These are phyloP conservation scores for Aspergillus avenaceus DNA, from an alignment of 495 filamentous ascomycete species.

Conservation along the genomic window DNA sequence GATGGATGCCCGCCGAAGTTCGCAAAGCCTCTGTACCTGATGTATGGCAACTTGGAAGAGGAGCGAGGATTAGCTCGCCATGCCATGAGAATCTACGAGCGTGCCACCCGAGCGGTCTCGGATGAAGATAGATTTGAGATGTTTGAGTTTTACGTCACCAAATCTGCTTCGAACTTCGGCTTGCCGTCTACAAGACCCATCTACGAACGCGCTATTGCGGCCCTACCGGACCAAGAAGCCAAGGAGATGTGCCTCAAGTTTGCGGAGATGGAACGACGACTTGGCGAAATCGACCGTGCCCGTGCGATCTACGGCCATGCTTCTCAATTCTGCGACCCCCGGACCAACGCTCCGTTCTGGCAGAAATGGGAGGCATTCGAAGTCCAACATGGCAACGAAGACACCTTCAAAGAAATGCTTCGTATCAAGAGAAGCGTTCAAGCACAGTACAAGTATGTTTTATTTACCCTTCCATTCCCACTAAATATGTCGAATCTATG, in stretches of 20 bases:
- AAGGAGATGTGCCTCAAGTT: conserved; percentile 99
- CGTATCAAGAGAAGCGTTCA: conserved; percentile 96
- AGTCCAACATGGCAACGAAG: conserved; percentile 95
- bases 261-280: conserved; percentile 94
- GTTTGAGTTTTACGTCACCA: conserved; percentile 99
- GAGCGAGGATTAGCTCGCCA: conserved; percentile 93
- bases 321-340: conserved; percentile 94
- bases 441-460: conserved; percentile 87
- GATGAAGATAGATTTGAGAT: conserved; percentile 95
- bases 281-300: conserved; percentile 95
- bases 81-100: conserved; percentile 98
- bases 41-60: conserved; percentile 98
- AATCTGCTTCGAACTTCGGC: conserved; percentile 97
- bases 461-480: neutral
- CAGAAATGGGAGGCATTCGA: conserved; percentile 96
- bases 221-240: conserved; percentile 89
- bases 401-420: conserved; percentile 99
- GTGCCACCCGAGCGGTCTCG: conserved; percentile 90
- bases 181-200: conserved; percentile 93
- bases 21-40: conserved; percentile 90
- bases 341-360: conserved; percentile 89
- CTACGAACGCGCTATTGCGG: conserved; percentile 91
- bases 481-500: neutral
- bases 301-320: conserved; percentile 94
- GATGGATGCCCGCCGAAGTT: conserved; percentile 95